Evolutionary conservation across 2,329 filamentous ascomycete species (phyloP).

Genomic region (Xylariomycetidae sp.): DNA sequence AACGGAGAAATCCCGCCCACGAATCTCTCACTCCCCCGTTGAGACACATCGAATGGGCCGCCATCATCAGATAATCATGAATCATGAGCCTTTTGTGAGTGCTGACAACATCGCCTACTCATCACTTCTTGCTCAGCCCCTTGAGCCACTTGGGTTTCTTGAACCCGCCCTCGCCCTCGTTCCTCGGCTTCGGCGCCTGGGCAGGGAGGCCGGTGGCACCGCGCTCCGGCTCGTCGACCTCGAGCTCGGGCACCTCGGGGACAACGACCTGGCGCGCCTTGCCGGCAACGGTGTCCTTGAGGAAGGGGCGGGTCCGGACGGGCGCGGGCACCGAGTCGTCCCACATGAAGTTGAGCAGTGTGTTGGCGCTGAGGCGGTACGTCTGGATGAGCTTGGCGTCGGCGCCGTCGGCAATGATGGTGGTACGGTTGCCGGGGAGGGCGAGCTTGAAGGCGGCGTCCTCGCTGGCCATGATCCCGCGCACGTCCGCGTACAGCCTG

Average conservation of each 20-base stretch:
- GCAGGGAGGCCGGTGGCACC: constrained; percentile 2
- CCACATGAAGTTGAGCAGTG: constrained; percentile 59
- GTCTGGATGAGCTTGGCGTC: constrained; percentile 61
- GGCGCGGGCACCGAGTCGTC: constrained; percentile 20
- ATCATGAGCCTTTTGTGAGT: too few relatives aligned
- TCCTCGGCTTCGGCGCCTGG: constrained; percentile 12
- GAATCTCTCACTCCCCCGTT: too few relatives aligned
- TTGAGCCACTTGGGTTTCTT: constrained; percentile 68
- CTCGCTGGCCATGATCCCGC: constrained; percentile 61
- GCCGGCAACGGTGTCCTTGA: constrained; percentile 44
- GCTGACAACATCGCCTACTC: too few relatives aligned
- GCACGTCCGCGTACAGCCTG: constrained; percentile 70
- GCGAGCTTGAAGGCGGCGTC: constrained; percentile 68
- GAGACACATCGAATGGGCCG: too few relatives aligned
- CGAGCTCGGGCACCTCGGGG: constrained; percentile 38
- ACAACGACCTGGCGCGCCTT: constrained; percentile 56
- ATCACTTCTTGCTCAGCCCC: constrained; percentile 65
- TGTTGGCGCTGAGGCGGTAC: constrained; percentile 64
- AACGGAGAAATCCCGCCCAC: too few relatives aligned
- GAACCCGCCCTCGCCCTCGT: constrained; percentile 17
- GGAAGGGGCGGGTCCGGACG: constrained; percentile 30
- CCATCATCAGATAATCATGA: too few relatives aligned
- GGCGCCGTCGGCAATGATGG: constrained; percentile 42
- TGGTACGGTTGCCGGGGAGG: constrained; percentile 50
- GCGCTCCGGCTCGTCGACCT: constrained; percentile 23